Evolutionary conservation across 225 moss, liverwort and hornwort species (phyloP), one percentile per base, ranked within the genome.

Genomic region (Pseudisothecium myosuroides): DNA sequence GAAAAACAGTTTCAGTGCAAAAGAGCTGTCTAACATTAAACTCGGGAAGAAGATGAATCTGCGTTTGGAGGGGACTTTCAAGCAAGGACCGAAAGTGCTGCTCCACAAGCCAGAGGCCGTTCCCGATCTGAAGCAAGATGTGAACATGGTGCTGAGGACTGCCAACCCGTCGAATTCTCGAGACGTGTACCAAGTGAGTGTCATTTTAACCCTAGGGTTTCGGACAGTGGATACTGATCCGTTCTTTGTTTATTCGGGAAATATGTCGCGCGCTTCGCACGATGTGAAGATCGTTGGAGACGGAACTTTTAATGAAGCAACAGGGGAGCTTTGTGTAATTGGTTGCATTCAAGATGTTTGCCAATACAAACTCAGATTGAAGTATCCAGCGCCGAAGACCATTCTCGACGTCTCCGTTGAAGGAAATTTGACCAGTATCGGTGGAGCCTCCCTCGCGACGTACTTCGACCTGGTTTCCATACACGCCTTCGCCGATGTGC

Each of bases 391-490:
- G 61, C 87, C 87, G 41, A 88, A 36, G 84, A 91, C 86, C n/a
- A 87, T 93, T 32, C 52, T 36, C 37, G 50, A 74, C 20, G 56
- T 84, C 49, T 86, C 88, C n/a, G 64, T 81, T 2, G 54, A 75
- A 58, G 91, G 93, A 10, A 86, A 86, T 34, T 65, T 93, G 73
- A 78, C 88, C 23, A 91, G 90, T n/a, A 28, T 84, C 14, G 41
- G 23, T 32, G 56, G 17, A n/a, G 11, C n/a, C 11, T 47, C 54
- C 5, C 45, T 32, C n/a, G 9, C 5, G 22, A 34, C 27, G 55
- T 87, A 83, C 83, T 91, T 93, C 84, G 91, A 93, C 32, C 88
- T 71, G 2, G 69, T 93, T 66, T 78, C 86, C 8, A 91, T 93
- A 10, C 88, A 67, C 55, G 82, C 88, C 31, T 28, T 88, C 66